These are phyloP conservation scores for Phytophthora chlamydospora DNA, from an alignment of 352 stramenopile genomes.

Conservation along the genomic window DNA sequence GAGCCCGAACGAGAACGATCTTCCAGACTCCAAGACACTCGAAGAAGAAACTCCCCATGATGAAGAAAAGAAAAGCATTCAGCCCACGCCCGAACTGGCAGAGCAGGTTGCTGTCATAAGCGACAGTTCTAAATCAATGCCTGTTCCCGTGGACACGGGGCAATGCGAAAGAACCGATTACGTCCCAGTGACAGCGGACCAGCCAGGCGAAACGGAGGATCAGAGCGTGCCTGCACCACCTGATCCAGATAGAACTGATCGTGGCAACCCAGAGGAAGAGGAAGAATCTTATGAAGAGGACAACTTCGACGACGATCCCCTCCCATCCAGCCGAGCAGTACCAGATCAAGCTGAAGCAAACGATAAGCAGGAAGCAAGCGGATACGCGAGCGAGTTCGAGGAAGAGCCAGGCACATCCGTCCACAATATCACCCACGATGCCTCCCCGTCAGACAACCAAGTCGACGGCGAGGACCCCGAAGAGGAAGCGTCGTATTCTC, in stretches of 20 bases:
- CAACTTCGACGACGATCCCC: constrained; percentile 54
- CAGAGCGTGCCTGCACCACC: not conserved
- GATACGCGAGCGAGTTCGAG: constrained; percentile 51
- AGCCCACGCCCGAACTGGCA: too few species aligned
- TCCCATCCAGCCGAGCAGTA: constrained; percentile 6
- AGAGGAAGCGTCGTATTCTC: constrained; percentile 40
- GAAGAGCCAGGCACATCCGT: constrained; percentile 29
- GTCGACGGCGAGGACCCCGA: constrained; percentile 21
- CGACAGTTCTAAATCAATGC: too few species aligned
- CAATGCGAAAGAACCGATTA: too few species aligned
- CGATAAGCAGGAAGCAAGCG: constrained; percentile 20
- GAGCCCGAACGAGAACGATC: too few species aligned
- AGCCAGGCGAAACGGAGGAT: not conserved
- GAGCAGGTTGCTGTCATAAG: too few species aligned
- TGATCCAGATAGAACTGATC: not conserved
- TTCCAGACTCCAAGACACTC: too few species aligned
- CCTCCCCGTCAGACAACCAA: constrained; percentile 4
- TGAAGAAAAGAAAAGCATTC: too few species aligned
- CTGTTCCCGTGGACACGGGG: too few species aligned
- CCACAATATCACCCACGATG: constrained; percentile 5
- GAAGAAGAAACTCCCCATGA: too few species aligned
- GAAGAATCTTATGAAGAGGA: constrained; percentile 25
- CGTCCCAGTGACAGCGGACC: not conserved
- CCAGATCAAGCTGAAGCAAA: not conserved
- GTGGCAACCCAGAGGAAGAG: constrained; percentile 7